Evolutionary conservation across 108 stramenopile genomes (phyloP), one percentile per base, ranked within the genome.

Genomic region (Cyclostephanos tholiformis): DNA sequence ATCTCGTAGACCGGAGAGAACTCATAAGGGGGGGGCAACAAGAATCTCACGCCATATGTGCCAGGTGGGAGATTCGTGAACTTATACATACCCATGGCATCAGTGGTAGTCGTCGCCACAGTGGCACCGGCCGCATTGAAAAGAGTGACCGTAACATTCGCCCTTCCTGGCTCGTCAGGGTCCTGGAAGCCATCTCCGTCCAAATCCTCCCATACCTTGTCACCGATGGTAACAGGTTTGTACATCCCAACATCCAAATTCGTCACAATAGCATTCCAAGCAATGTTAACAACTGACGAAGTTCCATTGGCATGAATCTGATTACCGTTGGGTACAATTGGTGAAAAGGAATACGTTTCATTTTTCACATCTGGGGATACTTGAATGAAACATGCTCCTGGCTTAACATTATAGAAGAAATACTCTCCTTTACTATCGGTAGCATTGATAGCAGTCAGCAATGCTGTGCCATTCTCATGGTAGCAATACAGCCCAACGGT

Each of bases 131-230:
- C 29, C 59, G n/a, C 48, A 52, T 79, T 39, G 23, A 79, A 26
- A 12, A 79, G 39, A 29, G 49, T 67, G 11, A 62, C 36, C n/a
- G 9, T 4, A 20, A 62, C 3, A 38, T 41, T 41, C 9, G 38
- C 39, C 29, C 46, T 46, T 3, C 69, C 69, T 1, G 13, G 25
- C 41, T 70, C 69, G 19, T 46, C 69, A 30, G 4, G 25, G 17
- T 70, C 69, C 44, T 44, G 25, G 50, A 36, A 36, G 22, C 55
- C 53, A 27, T 71, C 67, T 36, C 79, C 79, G 49, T 80, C 70
- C 48, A 69, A 22, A 73, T 80, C 79, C 50, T 74, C 65, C 79
- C 79, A 80, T 9, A 80, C 79, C 57, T 74, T 80, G 69, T 80
- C 69, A 69, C 79, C 79, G 8, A 80, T 73, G 12, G 62, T 62